These are phyloP conservation scores for Monosporascus cannonballus DNA, from an alignment of 2,329 filamentous ascomycete species.

Conservation along the genomic window DNA sequence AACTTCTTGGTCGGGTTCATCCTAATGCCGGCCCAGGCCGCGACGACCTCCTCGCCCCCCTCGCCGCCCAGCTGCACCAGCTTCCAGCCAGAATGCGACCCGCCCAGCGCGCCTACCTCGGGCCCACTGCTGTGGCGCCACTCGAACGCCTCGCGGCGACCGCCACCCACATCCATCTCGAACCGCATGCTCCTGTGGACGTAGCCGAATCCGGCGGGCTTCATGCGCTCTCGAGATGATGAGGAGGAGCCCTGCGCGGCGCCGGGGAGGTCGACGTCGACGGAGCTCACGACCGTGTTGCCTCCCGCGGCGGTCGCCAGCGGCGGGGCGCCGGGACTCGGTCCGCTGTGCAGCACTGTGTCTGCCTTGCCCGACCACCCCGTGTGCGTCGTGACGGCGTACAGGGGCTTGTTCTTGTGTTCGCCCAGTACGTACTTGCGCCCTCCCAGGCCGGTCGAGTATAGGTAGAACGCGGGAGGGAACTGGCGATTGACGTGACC, in stretches of 20 bases:
- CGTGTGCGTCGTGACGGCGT: constrained; percentile 23
- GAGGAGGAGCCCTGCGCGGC: constrained; percentile 9
- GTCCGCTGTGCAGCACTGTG: constrained; percentile 29
- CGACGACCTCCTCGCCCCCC: constrained; percentile 33
- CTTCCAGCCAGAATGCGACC: constrained; percentile 32
- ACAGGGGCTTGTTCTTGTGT: constrained; percentile 25
- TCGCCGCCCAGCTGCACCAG: constrained; percentile 28
- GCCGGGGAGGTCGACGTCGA: constrained; percentile 22
- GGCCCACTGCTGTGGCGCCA: constrained; percentile 34
- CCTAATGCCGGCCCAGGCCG: constrained; percentile 26
- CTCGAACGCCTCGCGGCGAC: constrained; percentile 32
- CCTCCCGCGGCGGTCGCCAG: constrained; percentile 21
- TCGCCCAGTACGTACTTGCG: constrained; percentile 23
- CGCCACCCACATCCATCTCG: constrained; percentile 22
- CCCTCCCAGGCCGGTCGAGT: constrained; percentile 12
- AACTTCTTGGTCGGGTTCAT: constrained; percentile 29
- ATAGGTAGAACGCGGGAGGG: constrained; percentile 27
- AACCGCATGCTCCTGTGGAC: constrained; percentile 23
- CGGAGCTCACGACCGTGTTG: constrained; percentile 3
- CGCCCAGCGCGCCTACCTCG: constrained; percentile 27
- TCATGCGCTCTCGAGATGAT: constrained; percentile 6
- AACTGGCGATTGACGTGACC: constrained; percentile 19
- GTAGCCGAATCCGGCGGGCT: constrained; percentile 5
- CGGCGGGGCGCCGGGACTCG: constrained; percentile 19
- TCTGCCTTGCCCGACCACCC: constrained; percentile 20